Evolutionary conservation across 2,329 filamentous ascomycete genomes (phyloP), one percentile per base, ranked within the genome.

Genomic region (Cercospora canescens): DNA sequence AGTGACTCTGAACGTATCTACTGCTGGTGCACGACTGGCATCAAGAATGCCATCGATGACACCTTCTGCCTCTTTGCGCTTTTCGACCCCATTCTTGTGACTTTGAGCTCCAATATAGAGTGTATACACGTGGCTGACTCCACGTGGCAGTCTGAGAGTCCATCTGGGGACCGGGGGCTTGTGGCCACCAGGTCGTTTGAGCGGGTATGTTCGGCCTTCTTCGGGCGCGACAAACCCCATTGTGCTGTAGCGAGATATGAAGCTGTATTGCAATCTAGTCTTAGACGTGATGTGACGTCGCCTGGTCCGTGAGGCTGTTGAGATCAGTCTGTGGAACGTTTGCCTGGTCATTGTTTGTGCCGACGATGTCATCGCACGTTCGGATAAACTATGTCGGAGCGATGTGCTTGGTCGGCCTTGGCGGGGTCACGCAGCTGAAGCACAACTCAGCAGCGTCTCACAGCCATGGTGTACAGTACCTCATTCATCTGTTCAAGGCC

Each of bases 71-170:
- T 70, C 48, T 6, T 30, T 8, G 30, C 63, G 60, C 5, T 62
- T 69, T 8, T 61, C 41, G 2, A 50, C n/a, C 11, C 70, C 60
- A 14, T 65, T 50, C 1, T 41, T 52, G 35, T 75, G 76, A 28
- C 72, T 67, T 65, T 79, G 76, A 11, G 75, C 67, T 8, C 77
- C 77, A 8, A 79, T 63, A 55, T 79, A 79, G 2, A 75, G 62
- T 11, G 75, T 78, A 60, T 73, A 73, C 7, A 78, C 66, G 16
- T 73, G 68, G 1, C 63, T 71, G 8, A 74, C 60, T 21, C 59
- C 39, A 1, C n/a, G 28, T 11, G 76, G 74, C 1, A 78, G 62
- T 18, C 67, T 64, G 6, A 78, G 63, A 4, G 67, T 74, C 71
- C 73, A 79, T 61, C 78, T 66, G 8, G 76, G 76, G 9, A 79